Base-by-base conservation (phyloP, 208 protist species). In the Acanthamoeba quina region DNA sequence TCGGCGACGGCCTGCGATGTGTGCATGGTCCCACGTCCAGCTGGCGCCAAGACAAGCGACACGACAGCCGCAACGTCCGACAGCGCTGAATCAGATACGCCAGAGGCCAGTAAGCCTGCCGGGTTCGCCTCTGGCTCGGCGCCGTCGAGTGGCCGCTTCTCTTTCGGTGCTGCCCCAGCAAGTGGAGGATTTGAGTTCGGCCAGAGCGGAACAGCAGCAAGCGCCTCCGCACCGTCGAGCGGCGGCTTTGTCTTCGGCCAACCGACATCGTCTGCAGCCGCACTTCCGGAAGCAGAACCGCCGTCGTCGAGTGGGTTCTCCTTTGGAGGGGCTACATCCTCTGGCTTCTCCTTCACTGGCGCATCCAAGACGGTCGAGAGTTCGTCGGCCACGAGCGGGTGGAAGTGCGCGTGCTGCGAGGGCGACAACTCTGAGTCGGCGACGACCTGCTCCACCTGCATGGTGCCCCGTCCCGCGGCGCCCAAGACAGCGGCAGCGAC, bases 331-430 rank as follows among this genome's bases (percentile, higher is more conserved):
- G 62, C n/a, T 68, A 52, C 70, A 3, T 37, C 70, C 29, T 3
- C 19, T 21, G 70, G 37, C 13, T 80, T 80, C 24, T 80, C 41
- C 11, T 80, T 80, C 34, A 31, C 26, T 13, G 34, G 13, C 37
- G 29, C 41, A 31, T 10, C 66, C 31, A 74, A 74, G 66, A 24
- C 13, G 54, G 56, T 19, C 19, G 19, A 60, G 19, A 24, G 56
- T 10, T 60, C 56, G 26, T 24, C 62, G 6, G 19, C 70, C 21
- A 24, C 37, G 29, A 52, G 37, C 41, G 70, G 37, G 10, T 80
- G 70, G 70, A 80, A 80, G 70, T 80, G 70, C 70, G 70, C 70
- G 6, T 80, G 70, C 37, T 80, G 70, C 70, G 70, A 80, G 70
- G 34, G 29, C 3, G 70, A 80, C 70, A 80, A 80, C 41, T 15